Percentiles rank a stretch among this genome's conserved stretches.
These are phyloP conservation scores for Aspergillus sp. DNA, from an alignment of 2,329 filamentous ascomycete species.

Conservation along the genomic window DNA sequence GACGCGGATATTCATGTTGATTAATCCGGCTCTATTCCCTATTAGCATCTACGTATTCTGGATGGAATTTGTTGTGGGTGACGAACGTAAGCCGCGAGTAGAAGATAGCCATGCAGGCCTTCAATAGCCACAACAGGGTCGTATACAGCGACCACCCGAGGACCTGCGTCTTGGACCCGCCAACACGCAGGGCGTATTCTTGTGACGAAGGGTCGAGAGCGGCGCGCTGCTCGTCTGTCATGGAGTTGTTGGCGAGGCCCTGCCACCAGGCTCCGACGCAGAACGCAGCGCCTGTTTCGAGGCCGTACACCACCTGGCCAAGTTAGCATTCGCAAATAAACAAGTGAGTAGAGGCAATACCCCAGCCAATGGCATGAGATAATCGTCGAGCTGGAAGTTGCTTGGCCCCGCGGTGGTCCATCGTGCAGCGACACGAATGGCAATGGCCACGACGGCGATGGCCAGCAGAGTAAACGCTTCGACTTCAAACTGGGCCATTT, in stretches of 20 bases:
- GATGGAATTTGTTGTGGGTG: no score
- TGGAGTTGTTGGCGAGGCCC: conserved; percentile 58
- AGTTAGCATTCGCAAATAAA: neutral
- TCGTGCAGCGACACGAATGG: conserved; percentile 52
- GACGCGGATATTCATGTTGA: conserved; percentile 47
- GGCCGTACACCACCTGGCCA: conserved; percentile 50
- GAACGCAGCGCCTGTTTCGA: conserved; percentile 53
- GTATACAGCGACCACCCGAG: conserved; percentile 57
- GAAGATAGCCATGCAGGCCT: conserved; percentile 57
- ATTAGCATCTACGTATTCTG: no score
- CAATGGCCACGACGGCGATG: conserved; percentile 52
- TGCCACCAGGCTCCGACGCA: conserved; percentile 49
- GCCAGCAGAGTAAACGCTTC: conserved; percentile 54
- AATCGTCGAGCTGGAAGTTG: conserved; percentile 59
- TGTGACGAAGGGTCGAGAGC: conserved; percentile 44
- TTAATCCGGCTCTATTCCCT: conserved; percentile 36
- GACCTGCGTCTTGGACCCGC: conserved; percentile 55
- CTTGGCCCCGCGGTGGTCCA: conserved; percentile 49
- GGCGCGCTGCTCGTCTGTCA: conserved; percentile 53
- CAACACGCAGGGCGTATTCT: conserved; percentile 52
- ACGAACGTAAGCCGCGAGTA: conserved; percentile 55
- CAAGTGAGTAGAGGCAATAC: conserved; percentile 31
- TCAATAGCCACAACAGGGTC: conserved; percentile 53
- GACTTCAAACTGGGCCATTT: conserved; percentile 36
- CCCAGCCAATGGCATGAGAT: conserved; percentile 56